Conservation (phyloP, 192 early-diverging fungal genomes). For the Podila clonocystis region DNA sequence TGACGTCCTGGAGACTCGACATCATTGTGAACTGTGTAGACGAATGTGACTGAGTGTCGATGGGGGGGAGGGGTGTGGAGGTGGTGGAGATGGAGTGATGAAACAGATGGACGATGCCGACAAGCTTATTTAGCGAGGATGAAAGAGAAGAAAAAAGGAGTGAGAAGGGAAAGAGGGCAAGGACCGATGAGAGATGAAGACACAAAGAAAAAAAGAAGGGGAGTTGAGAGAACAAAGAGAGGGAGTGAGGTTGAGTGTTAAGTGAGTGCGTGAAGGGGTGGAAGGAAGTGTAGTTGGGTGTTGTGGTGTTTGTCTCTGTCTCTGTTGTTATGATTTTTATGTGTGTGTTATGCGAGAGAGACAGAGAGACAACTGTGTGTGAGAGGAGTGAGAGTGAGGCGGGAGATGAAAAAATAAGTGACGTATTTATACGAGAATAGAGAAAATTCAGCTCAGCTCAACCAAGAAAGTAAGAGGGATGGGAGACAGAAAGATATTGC, state of each 20-base stretch:
- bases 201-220: not conserved
- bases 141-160: not conserved
- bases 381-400: slow-evolving; percentile 1
- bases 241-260: not conserved
- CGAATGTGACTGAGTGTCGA: not conserved
- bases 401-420: not conserved
- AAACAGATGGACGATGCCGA: not conserved
- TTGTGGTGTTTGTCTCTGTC: not conserved
- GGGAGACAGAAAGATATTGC: not conserved
- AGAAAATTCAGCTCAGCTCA: not conserved
- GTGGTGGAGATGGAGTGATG: too few species aligned
- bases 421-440: not conserved
- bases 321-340: not conserved
- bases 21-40: slow-evolving; percentile 21
- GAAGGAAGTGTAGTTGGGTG: not conserved
- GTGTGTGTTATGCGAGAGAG: not conserved
- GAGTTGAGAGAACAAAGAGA: slow-evolving; percentile 11
- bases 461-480: not conserved
- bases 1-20: slow-evolving; percentile 48
- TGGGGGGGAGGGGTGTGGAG: not conserved
- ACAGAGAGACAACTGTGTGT: not conserved
- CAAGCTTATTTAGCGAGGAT: not conserved
- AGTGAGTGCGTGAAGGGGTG: not conserved
- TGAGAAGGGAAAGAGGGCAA: not conserved
- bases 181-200: not conserved